Base-by-base conservation (phyloP, 2,329 filamentous ascomycete species). In the Nemania serpens region DNA sequence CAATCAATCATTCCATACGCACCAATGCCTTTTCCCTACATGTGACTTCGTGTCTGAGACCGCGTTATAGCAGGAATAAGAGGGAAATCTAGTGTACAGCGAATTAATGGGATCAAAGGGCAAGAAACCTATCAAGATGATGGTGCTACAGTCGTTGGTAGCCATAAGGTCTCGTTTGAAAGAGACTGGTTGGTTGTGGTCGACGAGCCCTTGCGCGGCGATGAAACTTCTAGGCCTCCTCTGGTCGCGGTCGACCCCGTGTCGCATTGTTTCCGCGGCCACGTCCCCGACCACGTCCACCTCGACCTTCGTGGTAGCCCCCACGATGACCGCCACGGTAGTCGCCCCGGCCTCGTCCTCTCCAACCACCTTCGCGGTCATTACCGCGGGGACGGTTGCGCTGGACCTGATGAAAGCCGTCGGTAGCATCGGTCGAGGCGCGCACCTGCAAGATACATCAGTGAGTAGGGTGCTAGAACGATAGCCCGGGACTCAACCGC, bases 401-500 rank as follows among this genome's bases (percentile, higher is more conserved):
- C 53, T 74, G 71, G 50, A 75, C 73, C 53, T 69, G 68, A 47
- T 71, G 73, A 59, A 75, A 75, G 49, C 73, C 73, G 41, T 74
- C 73, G 50, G 68, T 70, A 42, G 68, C 62, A 49, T 71, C 70
- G 7, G 65, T 61, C 25, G 70, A 58, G 20, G 70, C 55, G 47
- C 65, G 29, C 6, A 61, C 47, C 68, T 72, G 63, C 66, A 66
- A 62, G 58, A 39, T 51, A 62, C 10, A 53, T 59, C 20, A 60
- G 55, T 48, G 18, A 64, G 45, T 47, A 50, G 7, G 43, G 56
- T 47, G 41, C 33, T 41, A 20, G n/a, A 33, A 48, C n/a, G n/a
- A 51, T 17, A 20, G 39, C 3, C 22, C 45, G 5, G 20, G 34
- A 18, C 17, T 34, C 17, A 25, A 22, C 2, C 12, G 5, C 9